phyloP scores from a whole-genome alignment of 495 filamentous ascomycete genomes.

The Penicillium manginii region DNA sequence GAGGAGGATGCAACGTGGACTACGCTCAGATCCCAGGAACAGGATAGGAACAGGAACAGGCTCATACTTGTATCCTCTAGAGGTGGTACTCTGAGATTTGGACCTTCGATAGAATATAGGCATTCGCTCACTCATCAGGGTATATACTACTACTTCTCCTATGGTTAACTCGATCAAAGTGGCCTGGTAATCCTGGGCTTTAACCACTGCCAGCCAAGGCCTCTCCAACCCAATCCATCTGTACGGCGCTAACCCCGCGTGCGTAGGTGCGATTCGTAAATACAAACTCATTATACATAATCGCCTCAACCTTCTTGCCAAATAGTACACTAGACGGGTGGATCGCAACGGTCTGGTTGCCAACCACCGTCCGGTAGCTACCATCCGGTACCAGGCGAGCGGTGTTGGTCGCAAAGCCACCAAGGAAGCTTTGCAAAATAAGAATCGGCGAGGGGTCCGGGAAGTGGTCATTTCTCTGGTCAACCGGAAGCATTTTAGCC shows the following conservation, averaged over 20 bases:
- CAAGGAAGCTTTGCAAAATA: slow-evolving; percentile 80
- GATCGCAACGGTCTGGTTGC: slow-evolving; percentile 84
- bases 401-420: slow-evolving; percentile 80
- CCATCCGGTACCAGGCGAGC: slow-evolving; percentile 82
- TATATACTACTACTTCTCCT: neutral
- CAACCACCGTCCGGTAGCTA: slow-evolving; percentile 80
- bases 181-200: neutral
- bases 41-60: no score
- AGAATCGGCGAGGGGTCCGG: slow-evolving; percentile 41
- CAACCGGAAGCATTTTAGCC: slow-evolving; percentile 42
- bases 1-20: neutral
- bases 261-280: slow-evolving; percentile 93
- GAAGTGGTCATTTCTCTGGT: slow-evolving; percentile 13
- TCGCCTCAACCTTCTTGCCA: slow-evolving; percentile 87
- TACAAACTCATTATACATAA: slow-evolving; percentile 95
- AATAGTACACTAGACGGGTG: slow-evolving; percentile 87
- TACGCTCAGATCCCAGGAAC: no score
- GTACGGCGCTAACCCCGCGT: slow-evolving; percentile 82
- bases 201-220: slow-evolving; percentile 49
- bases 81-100: no score
- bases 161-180: neutral
- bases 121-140: neutral
- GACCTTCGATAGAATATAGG: no score
- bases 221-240: slow-evolving; percentile 85
- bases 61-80: no score